Evolutionary conservation across 139 green algal species (phyloP), one percentile per base, ranked within the genome.

Genomic region (Microglena sp.): DNA sequence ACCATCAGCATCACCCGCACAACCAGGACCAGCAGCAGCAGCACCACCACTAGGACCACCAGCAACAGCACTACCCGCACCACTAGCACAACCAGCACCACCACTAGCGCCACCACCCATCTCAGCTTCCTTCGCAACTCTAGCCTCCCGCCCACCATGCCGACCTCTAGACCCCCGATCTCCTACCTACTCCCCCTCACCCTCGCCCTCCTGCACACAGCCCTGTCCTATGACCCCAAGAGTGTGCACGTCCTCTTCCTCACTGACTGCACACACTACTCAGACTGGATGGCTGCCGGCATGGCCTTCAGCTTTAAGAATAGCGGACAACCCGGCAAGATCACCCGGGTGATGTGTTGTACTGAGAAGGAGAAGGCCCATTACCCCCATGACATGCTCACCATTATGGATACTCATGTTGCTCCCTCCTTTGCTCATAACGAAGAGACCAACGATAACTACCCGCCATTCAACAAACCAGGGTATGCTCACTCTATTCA

Each of bases 321-420:
- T 6, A 70, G 78, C 1, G 73, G 77, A 0, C 86, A 95, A 65
- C 70, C 76, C 4, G 80, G 78, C 5, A 66, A 74, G 3, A 73
- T 93, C 21, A 90, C 83, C 6, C 74, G 88, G 1, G 74, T 92
- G 11, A 81, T 90, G 81, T 83, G 80, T 53, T 92, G 84, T 75
- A 86, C 80, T 4, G 70, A 81, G 0, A 80, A 84, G 62, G 72
- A 92, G 66, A 61, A 59, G 0, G 54, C 67, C 33, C 35, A 43
- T 1, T 77, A 78, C 68, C 71, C 74, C 34, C 24, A 71, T 6
- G 34, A 71, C 31, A 62, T 76, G 56, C 59, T 78, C 1, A 43
- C 44, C 4, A 46, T 76, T 1, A 70, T 76, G 58, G 29, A 69
- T 4, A 77, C 75, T 3, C 75, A 81, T 27, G 40, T 81, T 0